Evolutionary conservation across 1,139 yeast species (phyloP), one percentile per base, ranked within the genome.

Genomic region (Petasospora rhodanensis): DNA sequence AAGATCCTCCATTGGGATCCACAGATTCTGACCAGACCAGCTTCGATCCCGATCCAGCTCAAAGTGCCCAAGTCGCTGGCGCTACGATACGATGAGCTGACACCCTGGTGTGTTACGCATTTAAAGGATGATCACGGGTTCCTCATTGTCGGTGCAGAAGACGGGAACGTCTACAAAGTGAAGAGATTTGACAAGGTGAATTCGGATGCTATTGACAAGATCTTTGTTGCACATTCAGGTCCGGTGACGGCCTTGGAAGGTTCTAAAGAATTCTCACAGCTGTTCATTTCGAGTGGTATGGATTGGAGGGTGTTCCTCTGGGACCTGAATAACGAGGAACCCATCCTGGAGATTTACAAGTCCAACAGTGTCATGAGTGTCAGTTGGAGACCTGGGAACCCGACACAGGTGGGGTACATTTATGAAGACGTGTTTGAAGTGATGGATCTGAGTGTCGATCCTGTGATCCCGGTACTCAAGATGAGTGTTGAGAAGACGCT

Each of bases 81-180:
- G 2, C 29, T 41, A 25, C 42, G 59, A 17, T 58, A 55, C 34
- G 70, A 65, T 35, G 66, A 63, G 21, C 44, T 65, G 5, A 56
- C 70, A 2, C 67, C 72, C 1, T 57, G 66, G 2, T 46, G 56
- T 4, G 28, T 66, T 12, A 54, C 56, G 0, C 45, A 58, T 14
- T 41, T 58, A 4, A 45, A 55, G 3, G 43, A 55, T 12, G 67
- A 63, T 31, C 52, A 56, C 12, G 54, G 69, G 17, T 54, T 54
- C 24, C 48, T 71, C n/a, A 43, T 70, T 8, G 54, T 70, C 7
- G 73, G 73, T 2, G 54, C 73, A 13, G 70, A 68, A 38, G 68
- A 64, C 37, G 79, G 81, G 0, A 47, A 51, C n/a, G 54, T 73
- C 18, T 68, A 68, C 44, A 62, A 61, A 25, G 56, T 75, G 16